Evolutionary conservation across 768 basidiomycete genomes (phyloP).

Genomic region (Boletus eberwhitei): DNA sequence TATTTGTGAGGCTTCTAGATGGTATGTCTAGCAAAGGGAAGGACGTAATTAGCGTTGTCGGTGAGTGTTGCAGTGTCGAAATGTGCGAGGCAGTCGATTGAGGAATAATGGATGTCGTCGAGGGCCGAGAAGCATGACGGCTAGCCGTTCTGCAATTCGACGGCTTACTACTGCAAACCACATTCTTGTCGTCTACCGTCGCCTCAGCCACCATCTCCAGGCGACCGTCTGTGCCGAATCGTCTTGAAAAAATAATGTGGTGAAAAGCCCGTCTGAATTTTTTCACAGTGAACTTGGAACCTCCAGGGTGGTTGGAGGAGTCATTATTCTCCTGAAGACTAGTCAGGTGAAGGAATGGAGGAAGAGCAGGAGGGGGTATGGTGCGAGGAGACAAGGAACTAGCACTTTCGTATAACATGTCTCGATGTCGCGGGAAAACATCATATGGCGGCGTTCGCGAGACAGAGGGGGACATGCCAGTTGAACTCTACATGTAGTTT

Average conservation of each 20-base stretch:
- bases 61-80: neutral
- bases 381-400: conserved; percentile 7
- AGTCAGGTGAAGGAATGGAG: conserved; percentile 15
- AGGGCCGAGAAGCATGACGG: neutral
- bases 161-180: neutral
- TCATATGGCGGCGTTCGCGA: conserved; percentile 5
- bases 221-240: neutral
- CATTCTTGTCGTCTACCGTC: conserved; percentile 1
- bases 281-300: conserved; percentile 32
- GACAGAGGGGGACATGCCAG: neutral
- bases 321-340: conserved; percentile 4
- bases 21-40: conserved; percentile 13
- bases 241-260: conserved; percentile 26
- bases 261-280: conserved; percentile 45
- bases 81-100: neutral
- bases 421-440: conserved; percentile 1
- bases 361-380: conserved; percentile 9
- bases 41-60: conserved; percentile 5
- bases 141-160: neutral
- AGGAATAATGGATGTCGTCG: neutral
- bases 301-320: conserved; percentile 31
- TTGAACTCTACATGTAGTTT: neutral
- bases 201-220: conserved; percentile 2
- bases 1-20: conserved; percentile 11
- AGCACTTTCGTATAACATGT: conserved; percentile 9